Evolutionary conservation across 805 yeast genomes (phyloP).

Genomic region (Starmerella vaccinii): DNA sequence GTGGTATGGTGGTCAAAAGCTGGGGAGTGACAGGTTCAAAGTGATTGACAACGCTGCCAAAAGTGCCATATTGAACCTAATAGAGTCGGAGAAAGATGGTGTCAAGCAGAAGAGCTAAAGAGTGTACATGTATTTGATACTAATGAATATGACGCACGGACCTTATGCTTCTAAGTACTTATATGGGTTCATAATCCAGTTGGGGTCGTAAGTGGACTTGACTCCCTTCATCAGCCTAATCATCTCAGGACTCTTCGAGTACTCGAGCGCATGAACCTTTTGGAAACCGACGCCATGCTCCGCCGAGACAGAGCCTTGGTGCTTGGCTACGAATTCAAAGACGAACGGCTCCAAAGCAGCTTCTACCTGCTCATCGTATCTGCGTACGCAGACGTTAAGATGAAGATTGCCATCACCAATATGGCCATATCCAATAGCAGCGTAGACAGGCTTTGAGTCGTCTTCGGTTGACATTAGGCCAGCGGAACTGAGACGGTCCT

Average conservation of each 20-base stretch:
- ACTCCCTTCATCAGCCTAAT: conserved; percentile 65
- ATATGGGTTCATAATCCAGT: conserved; percentile 87
- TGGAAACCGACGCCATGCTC: conserved; percentile 98
- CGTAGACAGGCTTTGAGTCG: conserved; percentile 58
- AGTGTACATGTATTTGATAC: background rate
- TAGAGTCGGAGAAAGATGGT: background rate
- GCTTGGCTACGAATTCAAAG: conserved; percentile 65
- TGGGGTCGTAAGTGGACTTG: conserved; percentile 80
- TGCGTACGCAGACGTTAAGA: conserved; percentile 81
- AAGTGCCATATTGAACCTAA: conserved; percentile 38
- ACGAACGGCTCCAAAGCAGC: conserved; percentile 82
- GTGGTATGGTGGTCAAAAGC: conserved; percentile 73
- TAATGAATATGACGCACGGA: too few relatives aligned
- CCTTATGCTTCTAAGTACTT: conserved; percentile 38
- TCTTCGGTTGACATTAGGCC: conserved; percentile 56
- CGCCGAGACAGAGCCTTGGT: conserved; percentile 81
- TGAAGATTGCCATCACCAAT: conserved; percentile 96
- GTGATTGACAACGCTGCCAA: conserved; percentile 50
- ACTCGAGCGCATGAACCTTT: conserved; percentile 79
- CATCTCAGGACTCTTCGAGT: conserved; percentile 66
- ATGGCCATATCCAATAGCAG: conserved; percentile 95
- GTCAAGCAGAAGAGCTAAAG: background rate
- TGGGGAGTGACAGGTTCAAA: conserved; percentile 63
- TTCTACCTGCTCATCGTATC: conserved; percentile 71
- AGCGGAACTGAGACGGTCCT: conserved; percentile 45